Percentiles rank a stretch among this genome's conserved stretches.
Evolutionary conservation across 306 rosid species (phyloP).

Genomic region (Senna siamea): DNA sequence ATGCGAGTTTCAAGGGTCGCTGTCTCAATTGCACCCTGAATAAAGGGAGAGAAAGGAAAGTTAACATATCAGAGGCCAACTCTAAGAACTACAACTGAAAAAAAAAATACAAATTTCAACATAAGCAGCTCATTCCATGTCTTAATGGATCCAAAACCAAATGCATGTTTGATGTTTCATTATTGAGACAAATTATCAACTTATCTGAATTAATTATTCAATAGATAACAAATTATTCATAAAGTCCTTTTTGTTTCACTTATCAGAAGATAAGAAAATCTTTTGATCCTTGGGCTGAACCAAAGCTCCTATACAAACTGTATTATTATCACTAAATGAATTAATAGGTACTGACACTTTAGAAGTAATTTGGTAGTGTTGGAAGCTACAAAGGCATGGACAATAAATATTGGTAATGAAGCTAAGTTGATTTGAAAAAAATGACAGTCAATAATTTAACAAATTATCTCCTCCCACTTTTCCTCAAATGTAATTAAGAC

Average conservation of each 20-base stretch:
- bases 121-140: conserved; percentile 14
- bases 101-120: background rate
- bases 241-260: background rate
- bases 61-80: conserved; percentile 33
- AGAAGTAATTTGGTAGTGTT: conserved; percentile 12
- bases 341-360: conserved; percentile 17
- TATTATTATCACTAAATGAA: conserved; percentile 12
- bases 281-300: conserved; percentile 6
- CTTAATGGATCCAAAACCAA: conserved; percentile 3
- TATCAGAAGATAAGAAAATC: conserved; percentile 20
- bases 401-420: conserved; percentile 1
- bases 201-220: background rate
- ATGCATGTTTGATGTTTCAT: conserved; percentile 9
- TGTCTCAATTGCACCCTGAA: conserved; percentile 89
- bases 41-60: conserved; percentile 35
- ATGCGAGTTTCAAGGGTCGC: conserved; percentile 81
- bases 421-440: conserved; percentile 3
- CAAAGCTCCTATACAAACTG: conserved; percentile 2
- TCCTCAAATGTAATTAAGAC: conserved; percentile 15
- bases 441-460: background rate
- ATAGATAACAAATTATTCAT: background rate
- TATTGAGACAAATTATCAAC: conserved; percentile 15
- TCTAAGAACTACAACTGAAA: conserved; percentile 14
- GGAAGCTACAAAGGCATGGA: conserved; percentile 27
- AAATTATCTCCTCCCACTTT: background rate